Evolutionary conservation across 805 yeast species (phyloP), one percentile per base, ranked within the genome.

Genomic region (Peterozyma xylosa): DNA sequence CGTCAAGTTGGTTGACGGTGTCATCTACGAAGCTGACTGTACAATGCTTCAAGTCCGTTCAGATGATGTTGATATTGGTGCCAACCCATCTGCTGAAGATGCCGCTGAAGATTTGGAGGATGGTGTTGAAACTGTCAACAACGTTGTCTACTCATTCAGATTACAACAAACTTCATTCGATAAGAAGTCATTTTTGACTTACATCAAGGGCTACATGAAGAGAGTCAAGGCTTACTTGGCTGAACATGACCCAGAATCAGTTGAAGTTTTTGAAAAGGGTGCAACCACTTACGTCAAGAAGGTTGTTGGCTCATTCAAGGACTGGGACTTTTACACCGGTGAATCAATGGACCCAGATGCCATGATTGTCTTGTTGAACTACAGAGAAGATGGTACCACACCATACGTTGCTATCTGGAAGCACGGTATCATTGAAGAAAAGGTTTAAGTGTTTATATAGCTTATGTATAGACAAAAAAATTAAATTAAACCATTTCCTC

Each of bases 341-440:
- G 98, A 91, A 78, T 86, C 96, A 67, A 93, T 93, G 99, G 97
- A 93, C 82, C 99, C 99, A 70, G 99, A 93, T 73, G 99, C 84
- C 59, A 93, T 93, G 99, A 74, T 93, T 66, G 88, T 89, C 58
- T 81, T 93, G 70, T 86, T 93, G 73, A 93, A 93, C 95, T 93
- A 91, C 89, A 95, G 99, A 76, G 99, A 93, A 78, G 98, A 93
- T 68, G 99, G 99, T 78, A 76, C 82, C 61, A 93, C 99, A 59
- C 99, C 99, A 66, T 93, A 67, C 76, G 93, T 91, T 64, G 88
- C 90, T 55, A 82, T 90, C 84, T 93, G 99, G 99, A 93, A 91
- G 78, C 99, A 93, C 74, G 99, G 99, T 80, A 82, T 86, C 58
- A 74, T 68, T 60, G 87, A 80, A 69, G 80, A 76, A 71, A 93